Evolutionary conservation across 495 filamentous ascomycete genomes (phyloP).

Genomic region (Penicillium fimorum): DNA sequence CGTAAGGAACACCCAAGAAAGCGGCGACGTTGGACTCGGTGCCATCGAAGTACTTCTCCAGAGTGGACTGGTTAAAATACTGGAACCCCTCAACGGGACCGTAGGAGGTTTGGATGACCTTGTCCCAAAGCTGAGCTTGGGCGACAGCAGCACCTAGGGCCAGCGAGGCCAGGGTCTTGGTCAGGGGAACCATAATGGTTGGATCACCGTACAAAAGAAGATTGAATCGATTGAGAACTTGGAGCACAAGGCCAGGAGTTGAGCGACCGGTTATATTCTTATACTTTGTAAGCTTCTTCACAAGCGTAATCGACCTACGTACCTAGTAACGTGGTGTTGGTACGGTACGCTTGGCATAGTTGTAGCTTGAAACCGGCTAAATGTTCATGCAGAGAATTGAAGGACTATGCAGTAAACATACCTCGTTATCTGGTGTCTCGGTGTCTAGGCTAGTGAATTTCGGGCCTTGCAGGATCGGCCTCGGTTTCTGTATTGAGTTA

Average conservation of each 20-base stretch:
- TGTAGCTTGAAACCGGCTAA: no score
- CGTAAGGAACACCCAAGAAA: conserved; percentile 28
- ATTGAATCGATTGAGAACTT: background rate
- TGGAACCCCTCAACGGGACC: conserved; percentile 31
- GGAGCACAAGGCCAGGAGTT: background rate
- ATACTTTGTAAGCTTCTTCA: background rate
- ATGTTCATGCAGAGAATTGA: no score
- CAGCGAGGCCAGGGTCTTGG: conserved; percentile 14
- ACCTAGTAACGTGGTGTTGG: background rate
- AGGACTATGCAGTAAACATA: no score
- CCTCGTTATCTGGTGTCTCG: background rate
- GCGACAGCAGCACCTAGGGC: conserved; percentile 18
- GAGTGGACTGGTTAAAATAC: conserved; percentile 30
- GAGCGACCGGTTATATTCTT: background rate
- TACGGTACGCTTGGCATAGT: no score
- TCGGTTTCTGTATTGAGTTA: conserved; percentile 1
- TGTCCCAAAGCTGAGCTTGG: conserved; percentile 24
- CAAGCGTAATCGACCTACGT: background rate
- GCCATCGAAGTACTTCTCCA: conserved; percentile 33
- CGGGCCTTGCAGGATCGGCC: background rate
- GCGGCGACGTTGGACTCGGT: conserved; percentile 51
- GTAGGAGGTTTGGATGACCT: conserved; percentile 27
- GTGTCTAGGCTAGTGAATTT: background rate
- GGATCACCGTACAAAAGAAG: background rate
- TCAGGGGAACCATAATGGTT: conserved; percentile 13